Percentiles rank a stretch among this genome's conserved stretches.
These are phyloP conservation scores for Xylaria sp. DNA, from an alignment of 2,329 filamentous ascomycete species.

Conservation along the genomic window DNA sequence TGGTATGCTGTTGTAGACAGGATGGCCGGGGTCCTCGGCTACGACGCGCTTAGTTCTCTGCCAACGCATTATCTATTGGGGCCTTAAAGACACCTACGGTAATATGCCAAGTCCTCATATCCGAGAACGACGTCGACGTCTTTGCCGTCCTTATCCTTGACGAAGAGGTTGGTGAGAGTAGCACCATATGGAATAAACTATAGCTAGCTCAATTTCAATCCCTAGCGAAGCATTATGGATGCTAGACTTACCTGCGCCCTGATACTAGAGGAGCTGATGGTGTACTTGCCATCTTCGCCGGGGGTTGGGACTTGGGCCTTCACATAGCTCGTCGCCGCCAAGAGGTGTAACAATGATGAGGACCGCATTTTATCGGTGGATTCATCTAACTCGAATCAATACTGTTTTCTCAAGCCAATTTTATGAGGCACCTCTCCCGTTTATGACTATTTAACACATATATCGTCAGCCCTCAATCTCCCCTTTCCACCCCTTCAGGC, in stretches of 20 bases:
- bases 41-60: slow-evolving; percentile 11
- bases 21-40: slow-evolving; percentile 60
- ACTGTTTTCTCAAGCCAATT: neutral
- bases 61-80: neutral
- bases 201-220: slow-evolving; percentile 16
- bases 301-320: slow-evolving; percentile 41
- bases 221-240: neutral
- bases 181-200: slow-evolving; percentile 62
- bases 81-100: slow-evolving; percentile 53
- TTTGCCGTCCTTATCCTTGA: slow-evolving; percentile 70
- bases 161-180: slow-evolving; percentile 70
- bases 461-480: neutral
- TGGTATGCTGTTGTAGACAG: slow-evolving; percentile 70
- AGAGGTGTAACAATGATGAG: slow-evolving; percentile 38
- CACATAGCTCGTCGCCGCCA: slow-evolving; percentile 41
- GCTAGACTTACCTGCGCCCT: slow-evolving; percentile 47
- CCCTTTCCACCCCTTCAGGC: slow-evolving; percentile 3
- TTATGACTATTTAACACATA: slow-evolving; percentile 22
- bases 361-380: slow-evolving; percentile 41
- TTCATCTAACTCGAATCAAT: slow-evolving; percentile 2
- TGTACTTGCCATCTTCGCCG: slow-evolving; percentile 49
- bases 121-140: slow-evolving; percentile 73
- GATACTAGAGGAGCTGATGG: slow-evolving; percentile 47
- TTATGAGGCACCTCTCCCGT: neutral
- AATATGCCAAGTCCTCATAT: slow-evolving; percentile 69